A percentile compares a stretch with the other conserved stretches of the same genome.
phyloP scores from a whole-genome alignment of 495 filamentous ascomycete genomes.

The Rhypophila decipiens region DNA sequence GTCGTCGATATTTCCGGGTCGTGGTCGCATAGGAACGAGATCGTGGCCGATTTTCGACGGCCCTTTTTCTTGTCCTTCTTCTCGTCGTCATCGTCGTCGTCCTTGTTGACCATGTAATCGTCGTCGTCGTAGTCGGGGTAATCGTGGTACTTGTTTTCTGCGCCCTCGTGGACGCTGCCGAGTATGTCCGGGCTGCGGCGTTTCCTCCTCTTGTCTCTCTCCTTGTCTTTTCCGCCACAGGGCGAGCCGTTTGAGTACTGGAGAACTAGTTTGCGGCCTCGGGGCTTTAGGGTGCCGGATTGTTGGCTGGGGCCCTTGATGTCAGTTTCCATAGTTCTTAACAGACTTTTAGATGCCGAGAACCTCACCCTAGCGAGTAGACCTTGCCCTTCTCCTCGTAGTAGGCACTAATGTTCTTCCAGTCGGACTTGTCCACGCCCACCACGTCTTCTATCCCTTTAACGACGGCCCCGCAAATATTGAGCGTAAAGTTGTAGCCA shows the following conservation, averaged over 20 bases:
- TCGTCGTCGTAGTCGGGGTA: slow-evolving; percentile 29
- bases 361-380: slow-evolving; percentile 77
- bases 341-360: not conserved
- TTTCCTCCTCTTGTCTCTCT: slow-evolving; percentile 15
- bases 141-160: slow-evolving; percentile 29
- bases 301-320: slow-evolving; percentile 46
- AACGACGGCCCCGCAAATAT: slow-evolving; percentile 85
- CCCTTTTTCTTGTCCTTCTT: slow-evolving; percentile 36
- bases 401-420: slow-evolving; percentile 86
- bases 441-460: slow-evolving; percentile 66
- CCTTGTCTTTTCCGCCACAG: slow-evolving; percentile 45
- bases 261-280: slow-evolving; percentile 84
- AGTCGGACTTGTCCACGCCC: slow-evolving; percentile 55
- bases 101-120: slow-evolving; percentile 34
- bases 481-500: slow-evolving; percentile 85
- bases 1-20: slow-evolving; percentile 55
- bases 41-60: slow-evolving; percentile 75
- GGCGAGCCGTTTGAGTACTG: slow-evolving; percentile 89
- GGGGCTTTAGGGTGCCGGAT: slow-evolving; percentile 63
- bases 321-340: slow-evolving; percentile 7
- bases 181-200: slow-evolving; percentile 16
- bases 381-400: slow-evolving; percentile 67
- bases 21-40: slow-evolving; percentile 89
- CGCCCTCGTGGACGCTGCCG: slow-evolving; percentile 26
- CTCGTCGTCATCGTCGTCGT: slow-evolving; percentile 24